Evolutionary conservation across 345 rosid species (phyloP).

Genomic region (Rubroshorea leprosula): DNA sequence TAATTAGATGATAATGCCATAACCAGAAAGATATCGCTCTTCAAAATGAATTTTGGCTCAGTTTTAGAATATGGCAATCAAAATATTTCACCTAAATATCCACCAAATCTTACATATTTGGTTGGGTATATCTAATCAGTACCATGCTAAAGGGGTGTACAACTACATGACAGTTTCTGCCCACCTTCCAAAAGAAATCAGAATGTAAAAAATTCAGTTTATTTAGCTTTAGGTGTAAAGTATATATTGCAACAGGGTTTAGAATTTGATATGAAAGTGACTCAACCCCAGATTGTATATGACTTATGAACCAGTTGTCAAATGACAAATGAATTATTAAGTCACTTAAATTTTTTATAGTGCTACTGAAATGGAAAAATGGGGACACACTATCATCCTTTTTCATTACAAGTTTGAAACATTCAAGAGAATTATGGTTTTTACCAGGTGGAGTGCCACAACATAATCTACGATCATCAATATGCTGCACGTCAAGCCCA

Average conservation of each 20-base stretch:
- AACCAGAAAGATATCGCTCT: no score
- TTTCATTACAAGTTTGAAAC: no score
- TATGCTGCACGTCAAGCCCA: slow-evolving; percentile 85
- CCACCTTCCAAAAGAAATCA: slow-evolving; percentile 1
- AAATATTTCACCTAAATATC: no score
- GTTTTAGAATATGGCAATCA: no score
- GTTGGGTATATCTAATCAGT: slow-evolving; percentile 1
- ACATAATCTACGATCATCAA: slow-evolving; percentile 90
- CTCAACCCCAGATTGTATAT: slow-evolving; percentile 12
- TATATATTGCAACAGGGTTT: slow-evolving; percentile 11
- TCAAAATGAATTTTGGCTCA: no score
- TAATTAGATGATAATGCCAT: background rate
- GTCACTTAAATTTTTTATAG: slow-evolving; percentile 4
- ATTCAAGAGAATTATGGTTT: no score
- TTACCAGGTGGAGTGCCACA: slow-evolving; percentile 99
- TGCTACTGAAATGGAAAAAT: background rate
- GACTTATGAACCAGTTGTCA: slow-evolving; percentile 20
- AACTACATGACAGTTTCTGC: no score
- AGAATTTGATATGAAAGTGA: slow-evolving; percentile 22
- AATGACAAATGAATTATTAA: background rate
- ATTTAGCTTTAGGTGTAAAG: slow-evolving; percentile 21
- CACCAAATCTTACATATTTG: background rate
- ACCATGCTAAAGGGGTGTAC: background rate
- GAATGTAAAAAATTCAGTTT: slow-evolving; percentile 13
- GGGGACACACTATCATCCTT: no score